Base-by-base conservation (phyloP, 2,329 filamentous ascomycete species). In the Knoxdaviesia capensis region DNA sequence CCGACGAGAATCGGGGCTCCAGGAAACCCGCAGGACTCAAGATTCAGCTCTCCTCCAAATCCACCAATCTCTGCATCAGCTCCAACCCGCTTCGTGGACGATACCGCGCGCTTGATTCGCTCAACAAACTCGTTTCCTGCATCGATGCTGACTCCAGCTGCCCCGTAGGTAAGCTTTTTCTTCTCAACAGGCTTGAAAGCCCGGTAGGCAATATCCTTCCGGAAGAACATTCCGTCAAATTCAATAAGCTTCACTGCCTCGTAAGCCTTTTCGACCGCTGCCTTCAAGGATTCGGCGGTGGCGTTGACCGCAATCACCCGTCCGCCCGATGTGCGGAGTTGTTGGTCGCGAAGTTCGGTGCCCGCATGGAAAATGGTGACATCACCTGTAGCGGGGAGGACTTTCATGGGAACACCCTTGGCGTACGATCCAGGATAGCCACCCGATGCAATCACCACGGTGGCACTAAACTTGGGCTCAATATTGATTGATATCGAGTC, bases 21-120 rank as follows among this genome's bases (percentile, higher is more conserved):
- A 33, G 47, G 43, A 34, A 52, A 49, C 6, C 80, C 79, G 7
- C 82, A 80, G 35, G 69, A 69, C 6, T 73, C 61, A 7, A 93
- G 67, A 55, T 90, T 80, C 46, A 93, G 77, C 49, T 84, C 76
- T 32, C 90, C 90, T 40, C 90, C 90, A 52, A 98, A 98, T 3
- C 90, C 90, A 45, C 90, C 90, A 52, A 98, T 94, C 54, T 88
- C 76, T 43, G 87, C 87, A 57, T 94, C 85, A 1, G 90, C 85
- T 38, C 90, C 90, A 9, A 86, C 75, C 11, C 87, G 76, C 52
- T 73, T 74, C 29, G 90, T 98, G 38, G 82, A 81, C 31, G 75
- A 72, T n/a, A 96, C 88, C 5, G 81, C 82, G 47, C 75, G 71
- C 63, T 93, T 94, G 68, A 98, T 98, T 50, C 79, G 77, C 55